Evolutionary conservation across 2,329 filamentous ascomycete genomes (phyloP), one percentile per base, ranked within the genome.

Genomic region (Alternaria triticimaculans): DNA sequence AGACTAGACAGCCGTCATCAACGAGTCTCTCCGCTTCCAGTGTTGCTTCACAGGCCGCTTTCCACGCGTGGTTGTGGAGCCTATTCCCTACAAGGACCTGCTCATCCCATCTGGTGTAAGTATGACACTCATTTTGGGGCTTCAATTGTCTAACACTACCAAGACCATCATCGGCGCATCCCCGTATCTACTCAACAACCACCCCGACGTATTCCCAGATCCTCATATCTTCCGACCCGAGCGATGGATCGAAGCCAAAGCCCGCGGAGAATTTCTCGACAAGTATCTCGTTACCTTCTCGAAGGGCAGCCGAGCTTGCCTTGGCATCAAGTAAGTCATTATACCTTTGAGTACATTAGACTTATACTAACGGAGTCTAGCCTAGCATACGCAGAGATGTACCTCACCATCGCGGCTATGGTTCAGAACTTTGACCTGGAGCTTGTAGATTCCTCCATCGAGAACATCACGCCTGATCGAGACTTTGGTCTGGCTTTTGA

Each of bases 211-310:
- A 57, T 75, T 64, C 28, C 72, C 74, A 6, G 58, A 70, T 15
- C 72, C 74, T 5, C 14, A 62, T 1, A 49, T 46, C 5, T 70
- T 66, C 44, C 58, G 59, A 1, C 67, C 67, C 11, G 65, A 70
- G 57, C 67, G 65, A 23, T 70, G 65, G 65, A 60, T 65, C 41
- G 65, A 70, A 43, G 67, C 67, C 18, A 43, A 50, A 55, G 49
- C 54, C 2, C 49, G 44, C 5, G 61, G 61, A n/a, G 58, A 63
- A 21, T 58, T 64, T 8, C 56, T 82, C 10, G 69, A 77, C 21
- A 74, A 72, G 18, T 82, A 80, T 55, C 65, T 83, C 28, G 73
- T 82, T 5, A 64, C 77, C 0, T 84, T 84, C 57, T 71, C 72
- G 15, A 78, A 78, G 44, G 81, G 81, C 0, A 76, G 73, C 7